A percentile compares a stretch with the other conserved stretches of the same genome.
phyloP scores from a whole-genome alignment of 2,329 filamentous ascomycete genomes.

The Furcasterigmium sp. region DNA sequence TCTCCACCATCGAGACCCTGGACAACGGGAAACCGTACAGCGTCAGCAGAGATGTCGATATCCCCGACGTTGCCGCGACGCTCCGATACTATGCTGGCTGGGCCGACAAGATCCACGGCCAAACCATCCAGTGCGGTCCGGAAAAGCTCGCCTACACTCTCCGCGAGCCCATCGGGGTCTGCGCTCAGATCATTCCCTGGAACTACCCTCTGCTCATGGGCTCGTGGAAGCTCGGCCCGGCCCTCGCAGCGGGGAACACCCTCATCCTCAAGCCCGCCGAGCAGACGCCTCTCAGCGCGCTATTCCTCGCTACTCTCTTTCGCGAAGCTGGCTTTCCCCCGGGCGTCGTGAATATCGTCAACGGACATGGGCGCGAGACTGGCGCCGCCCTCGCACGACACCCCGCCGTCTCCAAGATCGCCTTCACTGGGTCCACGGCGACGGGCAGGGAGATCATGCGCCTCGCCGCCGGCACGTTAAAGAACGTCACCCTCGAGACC shows the following conservation, averaged over 20 bases:
- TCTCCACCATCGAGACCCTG: conserved; percentile 60
- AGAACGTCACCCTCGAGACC: conserved; percentile 55
- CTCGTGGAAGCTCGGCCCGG: conserved; percentile 62
- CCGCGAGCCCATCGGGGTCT: conserved; percentile 72
- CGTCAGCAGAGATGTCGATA: conserved; percentile 58
- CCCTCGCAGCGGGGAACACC: conserved; percentile 53
- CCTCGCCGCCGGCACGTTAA: conserved; percentile 53
- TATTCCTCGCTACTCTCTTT: conserved; percentile 58
- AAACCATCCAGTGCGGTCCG: conserved; percentile 67
- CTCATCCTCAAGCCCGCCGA: conserved; percentile 56
- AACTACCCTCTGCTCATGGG: conserved; percentile 77
- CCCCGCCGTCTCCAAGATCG: conserved; percentile 62
- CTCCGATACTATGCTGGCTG: conserved; percentile 75
- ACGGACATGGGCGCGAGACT: conserved; percentile 58
- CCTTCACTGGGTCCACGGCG: conserved; percentile 65
- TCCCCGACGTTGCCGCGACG: conserved; percentile 41
- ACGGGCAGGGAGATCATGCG: conserved; percentile 69
- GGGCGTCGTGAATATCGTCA: conserved; percentile 67
- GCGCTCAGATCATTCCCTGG: conserved; percentile 74
- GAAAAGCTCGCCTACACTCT: conserved; percentile 72
- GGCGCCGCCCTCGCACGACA: conserved; percentile 62
- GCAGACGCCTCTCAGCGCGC: conserved; percentile 54
- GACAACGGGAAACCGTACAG: conserved; percentile 77
- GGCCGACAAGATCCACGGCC: conserved; percentile 74
- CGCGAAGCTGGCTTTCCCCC: conserved; percentile 68